Evolutionary conservation across 441 rosid species (phyloP).

Genomic region (Adansonia madagascariensis): DNA sequence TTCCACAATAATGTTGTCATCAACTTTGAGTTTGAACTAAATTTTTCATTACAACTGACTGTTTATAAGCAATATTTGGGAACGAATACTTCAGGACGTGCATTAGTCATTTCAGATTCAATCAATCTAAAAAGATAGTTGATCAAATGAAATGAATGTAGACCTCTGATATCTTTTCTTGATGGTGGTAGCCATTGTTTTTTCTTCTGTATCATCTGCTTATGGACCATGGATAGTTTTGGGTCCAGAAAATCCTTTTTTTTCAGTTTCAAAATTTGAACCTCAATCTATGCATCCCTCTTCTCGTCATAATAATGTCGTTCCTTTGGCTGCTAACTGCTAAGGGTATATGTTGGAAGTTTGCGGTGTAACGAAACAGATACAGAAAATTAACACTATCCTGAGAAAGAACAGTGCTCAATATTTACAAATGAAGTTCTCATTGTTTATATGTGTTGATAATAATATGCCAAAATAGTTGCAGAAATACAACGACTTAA

Average conservation of each 20-base stretch:
- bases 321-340: background rate
- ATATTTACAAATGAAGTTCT: background rate
- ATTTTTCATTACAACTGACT: background rate
- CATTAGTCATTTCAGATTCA: background rate
- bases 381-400: background rate
- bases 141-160: background rate
- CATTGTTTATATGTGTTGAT: background rate
- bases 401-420: background rate
- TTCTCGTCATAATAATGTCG: background rate
- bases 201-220: constrained; percentile 17
- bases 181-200: constrained; percentile 14
- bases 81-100: background rate
- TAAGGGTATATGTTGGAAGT: background rate
- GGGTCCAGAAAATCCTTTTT: background rate
- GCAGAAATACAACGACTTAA: background rate
- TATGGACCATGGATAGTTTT: constrained; percentile 15
- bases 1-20: background rate
- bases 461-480: background rate
- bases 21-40: constrained; percentile 15
- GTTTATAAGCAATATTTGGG: background rate
- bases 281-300: background rate
- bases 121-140: background rate
- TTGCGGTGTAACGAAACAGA: constrained; percentile 4
- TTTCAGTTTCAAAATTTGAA: constrained; percentile 1
- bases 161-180: background rate